A percentile compares a stretch with the other conserved stretches of the same genome.
These are phyloP conservation scores for Sporothrix inflata DNA, from an alignment of 2,329 filamentous ascomycete genomes.

Conservation along the genomic window DNA sequence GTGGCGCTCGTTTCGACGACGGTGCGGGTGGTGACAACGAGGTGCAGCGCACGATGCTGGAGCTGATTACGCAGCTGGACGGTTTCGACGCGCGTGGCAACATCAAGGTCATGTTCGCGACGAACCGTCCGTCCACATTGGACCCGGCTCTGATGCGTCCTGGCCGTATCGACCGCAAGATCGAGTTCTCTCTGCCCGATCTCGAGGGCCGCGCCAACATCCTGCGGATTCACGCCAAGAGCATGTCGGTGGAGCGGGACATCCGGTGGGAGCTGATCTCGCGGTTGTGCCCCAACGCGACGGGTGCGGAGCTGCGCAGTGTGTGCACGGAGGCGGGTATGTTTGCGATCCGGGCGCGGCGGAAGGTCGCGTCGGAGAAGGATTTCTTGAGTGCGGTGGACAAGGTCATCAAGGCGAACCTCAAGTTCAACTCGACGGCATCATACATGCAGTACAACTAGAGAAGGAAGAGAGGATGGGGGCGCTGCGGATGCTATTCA, in stretches of 20 bases:
- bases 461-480: conserved; percentile 9
- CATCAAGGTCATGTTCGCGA: conserved; percentile 99
- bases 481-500: not conserved
- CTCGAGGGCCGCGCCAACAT: conserved; percentile 98
- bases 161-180: conserved; percentile 98
- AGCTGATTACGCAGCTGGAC: conserved; percentile 96
- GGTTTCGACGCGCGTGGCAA: conserved; percentile 98
- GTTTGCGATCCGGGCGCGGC: conserved; percentile 91
- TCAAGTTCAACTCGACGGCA: conserved; percentile 99
- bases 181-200: conserved; percentile 96
- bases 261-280: conserved; percentile 99
- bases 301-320: conserved; percentile 91
- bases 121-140: conserved; percentile 98
- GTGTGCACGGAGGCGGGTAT: conserved; percentile 98
- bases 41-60: conserved; percentile 97
- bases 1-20: conserved; percentile 97
- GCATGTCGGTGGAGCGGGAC: conserved; percentile 98
- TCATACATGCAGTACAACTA: conserved; percentile 99
- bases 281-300: conserved; percentile 93
- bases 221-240: conserved; percentile 97
- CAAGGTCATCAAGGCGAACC: conserved; percentile 98
- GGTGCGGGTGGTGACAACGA: conserved; percentile 96
- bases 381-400: conserved; percentile 97
- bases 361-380: conserved; percentile 98
- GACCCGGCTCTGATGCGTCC: conserved; percentile 96